Conservation (phyloP, 2,329 filamentous ascomycete genomes). For the Akanthomyces dipterigenus region DNA sequence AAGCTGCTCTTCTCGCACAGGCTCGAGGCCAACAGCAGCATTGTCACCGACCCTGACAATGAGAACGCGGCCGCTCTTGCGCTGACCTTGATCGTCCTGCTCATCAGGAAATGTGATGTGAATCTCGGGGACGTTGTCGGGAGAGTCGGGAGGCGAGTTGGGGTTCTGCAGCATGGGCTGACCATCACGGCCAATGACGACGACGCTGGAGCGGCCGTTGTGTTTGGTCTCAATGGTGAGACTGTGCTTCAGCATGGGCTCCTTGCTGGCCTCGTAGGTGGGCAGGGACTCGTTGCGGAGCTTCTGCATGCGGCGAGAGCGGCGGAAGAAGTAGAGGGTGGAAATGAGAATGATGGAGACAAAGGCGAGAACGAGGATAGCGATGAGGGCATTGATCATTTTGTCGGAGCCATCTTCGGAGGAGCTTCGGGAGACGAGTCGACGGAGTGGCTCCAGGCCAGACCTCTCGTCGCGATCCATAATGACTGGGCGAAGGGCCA, state of each 20-base stretch:
- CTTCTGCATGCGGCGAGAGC: slow-evolving; percentile 45
- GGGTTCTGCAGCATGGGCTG: slow-evolving; percentile 69
- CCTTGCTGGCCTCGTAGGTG: slow-evolving; percentile 52
- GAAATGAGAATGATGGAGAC: slow-evolving; percentile 62
- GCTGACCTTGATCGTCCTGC: slow-evolving; percentile 76
- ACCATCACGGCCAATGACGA: slow-evolving; percentile 74
- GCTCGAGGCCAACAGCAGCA: slow-evolving; percentile 79
- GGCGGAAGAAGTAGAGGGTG: slow-evolving; percentile 65
- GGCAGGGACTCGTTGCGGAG: slow-evolving; percentile 53
- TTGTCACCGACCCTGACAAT: slow-evolving; percentile 87
- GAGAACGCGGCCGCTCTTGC: slow-evolving; percentile 79
- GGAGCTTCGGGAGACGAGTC: slow-evolving; percentile 6
- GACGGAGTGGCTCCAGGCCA: slow-evolving; percentile 11
- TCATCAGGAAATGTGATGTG: slow-evolving; percentile 98
- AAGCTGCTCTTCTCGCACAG: slow-evolving; percentile 70
- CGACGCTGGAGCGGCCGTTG: slow-evolving; percentile 58
- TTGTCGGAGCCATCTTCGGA: slow-evolving; percentile 45
- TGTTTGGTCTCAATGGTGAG: slow-evolving; percentile 53
- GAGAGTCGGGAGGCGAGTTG: slow-evolving; percentile 65
- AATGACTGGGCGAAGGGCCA: slow-evolving; percentile 9
- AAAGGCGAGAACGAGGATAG: slow-evolving; percentile 71
- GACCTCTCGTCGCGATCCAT: slow-evolving; percentile 4
- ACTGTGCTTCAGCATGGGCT: slow-evolving; percentile 44
- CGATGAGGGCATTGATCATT: slow-evolving; percentile 71
- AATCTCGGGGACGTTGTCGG: slow-evolving; percentile 87